Evolutionary conservation across 75 land plant genomes (phyloP).

Genomic region (Cryptomeria japonica): DNA sequence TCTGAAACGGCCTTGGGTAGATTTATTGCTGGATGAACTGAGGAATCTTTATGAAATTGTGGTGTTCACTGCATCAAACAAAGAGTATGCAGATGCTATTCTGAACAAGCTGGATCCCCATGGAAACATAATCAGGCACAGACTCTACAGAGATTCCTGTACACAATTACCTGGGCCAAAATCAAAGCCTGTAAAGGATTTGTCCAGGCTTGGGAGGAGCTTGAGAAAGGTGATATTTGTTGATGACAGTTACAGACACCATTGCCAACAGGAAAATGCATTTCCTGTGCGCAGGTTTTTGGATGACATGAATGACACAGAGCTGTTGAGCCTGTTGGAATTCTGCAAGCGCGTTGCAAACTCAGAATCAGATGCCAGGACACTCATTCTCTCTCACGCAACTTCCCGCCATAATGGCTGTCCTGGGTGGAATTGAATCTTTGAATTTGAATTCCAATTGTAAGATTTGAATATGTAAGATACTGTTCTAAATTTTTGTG

Average conservation of each 20-base stretch:
- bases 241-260: constrained; percentile 23
- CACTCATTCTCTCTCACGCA: background rate
- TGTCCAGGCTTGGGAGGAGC: constrained; percentile 17
- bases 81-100: constrained; percentile 26
- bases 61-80: constrained; percentile 24
- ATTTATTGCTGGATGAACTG: background rate
- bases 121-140: constrained; percentile 7
- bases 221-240: constrained; percentile 26
- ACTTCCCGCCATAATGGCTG: no score
- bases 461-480: no score
- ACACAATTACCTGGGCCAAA: constrained; percentile 13
- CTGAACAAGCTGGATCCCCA: constrained; percentile 27
- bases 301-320: constrained; percentile 27
- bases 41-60: constrained; percentile 26
- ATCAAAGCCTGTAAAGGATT: constrained; percentile 28
- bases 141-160: constrained; percentile 35
- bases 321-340: background rate
- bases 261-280: constrained; percentile 22
- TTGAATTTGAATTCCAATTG: no score
- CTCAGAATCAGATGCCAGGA: background rate
- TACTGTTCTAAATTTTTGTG: no score
- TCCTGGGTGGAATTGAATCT: no score
- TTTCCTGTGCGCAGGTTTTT: constrained; percentile 21
- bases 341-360: background rate
- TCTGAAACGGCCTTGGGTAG: background rate